Evolutionary conservation across 1,139 yeast genomes (phyloP).

Genomic region (Taiozyma sp.): DNA sequence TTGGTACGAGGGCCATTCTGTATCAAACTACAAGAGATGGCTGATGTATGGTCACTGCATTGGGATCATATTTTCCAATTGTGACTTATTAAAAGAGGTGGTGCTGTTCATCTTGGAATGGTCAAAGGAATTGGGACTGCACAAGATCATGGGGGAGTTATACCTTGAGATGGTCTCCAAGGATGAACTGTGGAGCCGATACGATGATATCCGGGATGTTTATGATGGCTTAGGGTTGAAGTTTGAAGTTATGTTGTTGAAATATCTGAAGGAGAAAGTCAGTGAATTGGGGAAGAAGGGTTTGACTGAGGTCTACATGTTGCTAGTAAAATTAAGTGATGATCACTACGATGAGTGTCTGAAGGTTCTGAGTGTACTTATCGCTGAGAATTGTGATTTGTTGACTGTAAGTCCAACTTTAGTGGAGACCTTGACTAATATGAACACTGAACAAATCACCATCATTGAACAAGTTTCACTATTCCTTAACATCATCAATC

Average conservation of each 20-base stretch:
- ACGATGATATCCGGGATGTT: neutral
- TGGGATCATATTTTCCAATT: conserved; percentile 8
- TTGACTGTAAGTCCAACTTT: conserved; percentile 3
- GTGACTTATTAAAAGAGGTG: neutral
- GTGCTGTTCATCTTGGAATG: conserved; percentile 1
- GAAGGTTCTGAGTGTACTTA: neutral
- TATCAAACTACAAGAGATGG: conserved; percentile 5
- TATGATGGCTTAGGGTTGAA: neutral
- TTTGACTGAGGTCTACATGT: neutral
- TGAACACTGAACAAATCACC: conserved; percentile 5
- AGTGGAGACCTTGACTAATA: conserved; percentile 8
- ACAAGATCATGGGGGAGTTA: conserved; percentile 1
- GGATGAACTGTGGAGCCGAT: neutral
- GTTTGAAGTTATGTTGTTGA: neutral
- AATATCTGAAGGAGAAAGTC: neutral
- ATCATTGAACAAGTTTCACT: conserved; percentile 6
- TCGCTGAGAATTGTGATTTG: conserved; percentile 4
- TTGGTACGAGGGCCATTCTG: conserved; percentile 7
- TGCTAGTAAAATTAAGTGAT: neutral
- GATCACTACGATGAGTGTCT: conserved; percentile 4
- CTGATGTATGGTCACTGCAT: conserved; percentile 14
- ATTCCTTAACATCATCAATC: conserved; percentile 4
- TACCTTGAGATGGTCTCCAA: neutral
- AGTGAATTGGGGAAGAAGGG: neutral
- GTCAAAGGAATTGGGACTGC: neutral